Base-by-base conservation (phyloP, 257 asterid species). In the Lithospermum erythrorhizon region DNA sequence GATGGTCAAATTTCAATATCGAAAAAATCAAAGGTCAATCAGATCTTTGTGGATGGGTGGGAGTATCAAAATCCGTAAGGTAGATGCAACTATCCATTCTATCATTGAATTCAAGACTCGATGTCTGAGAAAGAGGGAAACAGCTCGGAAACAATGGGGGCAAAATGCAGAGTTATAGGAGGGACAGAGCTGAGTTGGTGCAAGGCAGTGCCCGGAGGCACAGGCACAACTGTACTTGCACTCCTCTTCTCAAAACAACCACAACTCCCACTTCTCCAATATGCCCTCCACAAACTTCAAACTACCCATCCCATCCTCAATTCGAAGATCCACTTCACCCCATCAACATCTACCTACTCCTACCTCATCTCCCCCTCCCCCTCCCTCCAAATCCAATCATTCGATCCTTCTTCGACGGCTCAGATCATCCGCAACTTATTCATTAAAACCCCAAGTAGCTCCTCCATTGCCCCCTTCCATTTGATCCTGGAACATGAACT, bases 131-230 rank as follows among this genome's bases (percentile, higher is more conserved):
- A 32, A 20, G 57, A 49, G 32, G 57, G 52, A 62, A 58, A 6
- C 24, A 29, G 24, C 55, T 48, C 64, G 9, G 72, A 54, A 35
- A 62, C 73, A 61, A 3, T 9, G 7, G 14, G 14, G 7, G 9
- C 13, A 7, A 8, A 69, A 68, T 21, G n/a, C 75, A 95, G 97
- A 9, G 79, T 70, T 17, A 74, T 66, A 0, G 88, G 95, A 24
- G 73, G 76, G 77, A 88, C 96, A 32, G 98, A 91, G 79, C 77
- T 54, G 70, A 91, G 94, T 76, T 91, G 95, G 98, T 91, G 96
- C 89, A 80, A 72, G 74, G 96, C 96, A 16, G 90, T 81, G 1
- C 87, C 90, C 21, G 90, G 90, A 22, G 98, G 98, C 66, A 91
- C 98, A 21, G 95, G 98, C 58, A 73, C 77, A 35, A 88, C 95